Evolutionary conservation across 208 protist genomes (phyloP).

Genomic region (Trypanosoma cruzi): DNA sequence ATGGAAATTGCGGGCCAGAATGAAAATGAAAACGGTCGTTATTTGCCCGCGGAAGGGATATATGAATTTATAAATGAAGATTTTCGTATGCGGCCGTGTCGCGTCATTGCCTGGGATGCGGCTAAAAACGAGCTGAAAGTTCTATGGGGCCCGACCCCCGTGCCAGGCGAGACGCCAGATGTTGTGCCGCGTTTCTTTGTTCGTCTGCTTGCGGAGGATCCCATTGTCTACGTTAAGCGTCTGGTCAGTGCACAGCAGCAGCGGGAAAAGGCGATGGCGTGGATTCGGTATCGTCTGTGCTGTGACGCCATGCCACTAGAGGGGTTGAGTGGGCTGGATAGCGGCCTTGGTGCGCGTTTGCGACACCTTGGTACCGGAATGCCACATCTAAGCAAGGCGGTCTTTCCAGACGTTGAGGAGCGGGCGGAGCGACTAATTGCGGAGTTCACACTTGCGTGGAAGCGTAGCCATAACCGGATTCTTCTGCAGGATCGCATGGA

Average conservation of each 20-base stretch:
- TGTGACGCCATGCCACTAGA: constrained; percentile 93
- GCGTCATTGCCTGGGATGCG: constrained; percentile 81
- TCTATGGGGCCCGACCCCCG: constrained; percentile 52
- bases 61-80: constrained; percentile 37
- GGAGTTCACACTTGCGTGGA: constrained; percentile 90
- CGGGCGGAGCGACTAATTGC: constrained; percentile 75
- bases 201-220: constrained; percentile 89
- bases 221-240: constrained; percentile 87
- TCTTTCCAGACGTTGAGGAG: constrained; percentile 74
- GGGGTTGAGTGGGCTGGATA: constrained; percentile 66
- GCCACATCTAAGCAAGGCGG: constrained; percentile 71
- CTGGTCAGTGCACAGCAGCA: constrained; percentile 80
- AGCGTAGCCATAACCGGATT: constrained; percentile 91
- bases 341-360: constrained; percentile 59
- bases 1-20: constrained; percentile 78
- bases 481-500: constrained; percentile 87
- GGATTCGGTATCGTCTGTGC: constrained; percentile 92
- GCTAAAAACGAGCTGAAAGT: constrained; percentile 72
- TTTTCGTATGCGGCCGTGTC: constrained; percentile 76
- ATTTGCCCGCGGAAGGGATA: constrained; percentile 86
- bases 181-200: constrained; percentile 87
- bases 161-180: constrained; percentile 19
- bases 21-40: constrained; percentile 45
- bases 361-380: constrained; percentile 82
- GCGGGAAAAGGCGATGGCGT: constrained; percentile 86